Evolutionary conservation across 2,329 filamentous ascomycete genomes (phyloP).

Genomic region (Pezicula radicicola): DNA sequence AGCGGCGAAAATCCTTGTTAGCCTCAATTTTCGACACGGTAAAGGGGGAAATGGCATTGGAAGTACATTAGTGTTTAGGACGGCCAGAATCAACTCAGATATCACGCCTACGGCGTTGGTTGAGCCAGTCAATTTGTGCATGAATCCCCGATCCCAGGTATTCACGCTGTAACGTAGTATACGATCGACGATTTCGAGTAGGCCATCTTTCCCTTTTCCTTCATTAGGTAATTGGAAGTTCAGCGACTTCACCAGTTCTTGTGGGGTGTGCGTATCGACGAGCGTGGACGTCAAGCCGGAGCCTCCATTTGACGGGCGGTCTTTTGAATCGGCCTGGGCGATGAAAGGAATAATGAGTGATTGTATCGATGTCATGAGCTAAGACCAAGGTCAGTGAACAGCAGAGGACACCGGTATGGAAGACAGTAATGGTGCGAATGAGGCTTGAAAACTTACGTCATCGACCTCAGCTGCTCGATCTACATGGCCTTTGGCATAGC

Average conservation of each 20-base stretch:
- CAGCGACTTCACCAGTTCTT: conserved; percentile 53
- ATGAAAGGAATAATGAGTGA: too few relatives aligned
- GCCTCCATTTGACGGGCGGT: too few relatives aligned
- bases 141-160: conserved; percentile 96
- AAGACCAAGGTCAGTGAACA: too few relatives aligned
- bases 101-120: conserved; percentile 85
- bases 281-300: too few relatives aligned
- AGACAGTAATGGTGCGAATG: too few relatives aligned
- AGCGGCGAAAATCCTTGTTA: conserved; percentile 7
- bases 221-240: conserved; percentile 55
- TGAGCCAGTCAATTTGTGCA: conserved; percentile 92
- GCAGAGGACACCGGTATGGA: too few relatives aligned
- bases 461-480: too few relatives aligned
- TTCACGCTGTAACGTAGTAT: conserved; percentile 88
- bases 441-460: too few relatives aligned
- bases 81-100: conserved; percentile 78
- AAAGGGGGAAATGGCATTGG: too few relatives aligned
- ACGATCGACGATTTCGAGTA: conserved; percentile 67
- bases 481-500: too few relatives aligned
- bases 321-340: too few relatives aligned
- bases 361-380: too few relatives aligned
- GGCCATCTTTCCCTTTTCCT: conserved; percentile 66
- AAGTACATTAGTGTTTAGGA: conserved; percentile 81
- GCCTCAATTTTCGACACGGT: conserved; percentile 19
- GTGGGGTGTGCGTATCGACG: conserved; percentile 43